Base-by-base conservation (phyloP, 2,329 filamentous ascomycete genomes). In the Aspergillus luchuensis region DNA sequence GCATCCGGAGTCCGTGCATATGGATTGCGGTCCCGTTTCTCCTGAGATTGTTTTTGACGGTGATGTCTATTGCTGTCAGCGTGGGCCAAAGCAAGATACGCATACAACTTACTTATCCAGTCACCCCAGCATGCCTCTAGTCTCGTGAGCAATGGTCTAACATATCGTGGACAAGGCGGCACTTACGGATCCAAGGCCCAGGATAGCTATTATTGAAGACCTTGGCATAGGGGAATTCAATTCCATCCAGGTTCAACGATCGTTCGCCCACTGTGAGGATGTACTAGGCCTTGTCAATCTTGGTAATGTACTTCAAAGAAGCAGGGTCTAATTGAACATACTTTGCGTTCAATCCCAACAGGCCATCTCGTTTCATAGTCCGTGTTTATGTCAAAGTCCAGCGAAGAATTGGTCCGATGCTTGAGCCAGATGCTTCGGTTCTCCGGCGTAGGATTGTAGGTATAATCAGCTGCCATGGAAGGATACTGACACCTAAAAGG, bases 81-180 rank as follows among this genome's bases (percentile, higher is more conserved):
- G 1, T 39, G 2, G 1, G 33, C 11, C 10, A 13, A 36, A 3
- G 7, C 19, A 13, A 13, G 2, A 0, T 36, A 36, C 6, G 10
- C 21, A 56, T 11, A 15, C 7, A 2, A 45, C 43, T 28, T 48
- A 60, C 58, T 60, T 8, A 60, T 8, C 23, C 15, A 5, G 15
- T 60, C 58, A 1, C 58, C 58, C 58, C 58, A 60, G 38, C 58
- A 60, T 8, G 58, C 53, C 53, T 60, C 58, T 60, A 6, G 8
- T 2, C 2, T 33, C 4, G 8, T 28, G 5, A 39, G 47, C 23
- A 38, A n/a, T 49, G 3, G 0, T 47, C 5, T 15, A 8, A 30
- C 33, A 36, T 15, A 5, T 36, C 3, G 8, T 4, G 3, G 13
- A 19, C 1, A 10, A 4, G 17, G 10, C 17, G 19, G 15, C 1